phyloP scores from a whole-genome alignment of 306 rosid species.

The Prinsepia uniflora region DNA sequence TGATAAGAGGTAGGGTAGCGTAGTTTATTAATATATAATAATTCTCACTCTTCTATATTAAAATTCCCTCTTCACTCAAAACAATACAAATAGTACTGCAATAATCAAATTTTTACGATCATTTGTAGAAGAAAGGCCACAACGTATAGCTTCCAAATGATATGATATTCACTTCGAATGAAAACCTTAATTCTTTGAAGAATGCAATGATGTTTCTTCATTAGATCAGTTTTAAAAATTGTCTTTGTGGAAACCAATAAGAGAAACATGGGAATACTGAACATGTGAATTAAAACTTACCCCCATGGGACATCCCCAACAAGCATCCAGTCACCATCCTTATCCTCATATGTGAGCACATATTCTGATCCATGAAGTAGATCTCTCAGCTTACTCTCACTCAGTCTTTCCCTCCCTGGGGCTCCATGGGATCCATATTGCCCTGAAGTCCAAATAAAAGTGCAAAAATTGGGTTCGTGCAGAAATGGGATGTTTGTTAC shows the following conservation, averaged over 20 bases:
- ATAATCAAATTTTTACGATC: background rate
- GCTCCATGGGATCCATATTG: constrained; percentile 87
- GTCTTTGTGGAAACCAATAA: background rate
- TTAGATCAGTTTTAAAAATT: background rate
- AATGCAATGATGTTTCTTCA: background rate
- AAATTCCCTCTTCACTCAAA: background rate
- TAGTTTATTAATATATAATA: background rate
- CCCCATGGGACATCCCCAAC: constrained; percentile 99
- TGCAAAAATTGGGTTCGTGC: constrained; percentile 23
- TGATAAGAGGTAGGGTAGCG: background rate
- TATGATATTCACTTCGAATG: background rate
- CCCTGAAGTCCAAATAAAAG: constrained; percentile 47
- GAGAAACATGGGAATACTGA: constrained; percentile 1
- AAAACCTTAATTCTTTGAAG: background rate
- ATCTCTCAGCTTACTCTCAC: constrained; percentile 96
- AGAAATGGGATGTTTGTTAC: constrained; percentile 10
- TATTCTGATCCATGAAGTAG: constrained; percentile 90
- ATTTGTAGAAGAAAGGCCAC: background rate
- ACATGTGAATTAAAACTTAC: constrained; percentile 45
- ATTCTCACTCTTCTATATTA: background rate
- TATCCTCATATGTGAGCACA: constrained; percentile 87
- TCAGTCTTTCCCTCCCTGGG: constrained; percentile 62
- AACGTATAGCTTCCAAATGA: background rate
- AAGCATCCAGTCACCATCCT: constrained; percentile 99
- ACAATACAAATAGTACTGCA: background rate